Evolutionary conservation across 2,329 filamentous ascomycete species (phyloP).

Genomic region (Diaporthe sp.): DNA sequence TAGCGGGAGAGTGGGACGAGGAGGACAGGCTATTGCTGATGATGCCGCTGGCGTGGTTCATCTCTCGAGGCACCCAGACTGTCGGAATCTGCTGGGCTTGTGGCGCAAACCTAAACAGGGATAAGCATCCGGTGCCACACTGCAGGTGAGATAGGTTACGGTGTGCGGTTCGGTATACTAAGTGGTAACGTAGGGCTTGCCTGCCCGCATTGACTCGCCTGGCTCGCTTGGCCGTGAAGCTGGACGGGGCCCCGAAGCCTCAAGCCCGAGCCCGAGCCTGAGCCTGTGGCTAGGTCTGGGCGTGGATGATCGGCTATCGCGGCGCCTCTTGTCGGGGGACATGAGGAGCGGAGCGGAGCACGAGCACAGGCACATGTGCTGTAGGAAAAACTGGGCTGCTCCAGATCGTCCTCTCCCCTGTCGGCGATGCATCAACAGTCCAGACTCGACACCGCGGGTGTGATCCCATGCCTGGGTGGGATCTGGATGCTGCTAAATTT

Average conservation of each 20-base stretch:
- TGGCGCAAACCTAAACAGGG: slow-evolving; percentile 41
- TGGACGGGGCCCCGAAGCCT: neutral
- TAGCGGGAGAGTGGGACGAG: slow-evolving; percentile 10
- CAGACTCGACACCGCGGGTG: slow-evolving; percentile 16
- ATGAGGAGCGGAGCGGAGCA: slow-evolving; percentile 23
- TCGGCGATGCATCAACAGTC: slow-evolving; percentile 18
- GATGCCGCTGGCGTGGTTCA: slow-evolving; percentile 30
- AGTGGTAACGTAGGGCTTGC: slow-evolving; percentile 24
- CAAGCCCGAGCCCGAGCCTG: neutral
- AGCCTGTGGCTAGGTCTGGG: neutral
- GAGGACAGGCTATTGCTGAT: slow-evolving; percentile 17
- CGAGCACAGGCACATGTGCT: neutral
- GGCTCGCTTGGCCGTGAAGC: slow-evolving; percentile 24
- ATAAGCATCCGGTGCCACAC: slow-evolving; percentile 41
- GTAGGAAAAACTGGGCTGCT: neutral
- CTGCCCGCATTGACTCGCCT: slow-evolving; percentile 32
- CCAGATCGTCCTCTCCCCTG: neutral
- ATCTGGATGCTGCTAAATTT: slow-evolving; percentile 29
- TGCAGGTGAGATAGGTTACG: slow-evolving; percentile 36
- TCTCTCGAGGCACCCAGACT: slow-evolving; percentile 33
- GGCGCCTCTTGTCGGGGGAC: slow-evolving; percentile 18
- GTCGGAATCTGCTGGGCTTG: slow-evolving; percentile 37
- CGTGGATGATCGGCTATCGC: slow-evolving; percentile 18
- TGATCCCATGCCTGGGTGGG: neutral
- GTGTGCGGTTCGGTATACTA: slow-evolving; percentile 3